These are phyloP conservation scores for Ramalina intermedia DNA, from an alignment of 495 filamentous ascomycete genomes.

Conservation along the genomic window DNA sequence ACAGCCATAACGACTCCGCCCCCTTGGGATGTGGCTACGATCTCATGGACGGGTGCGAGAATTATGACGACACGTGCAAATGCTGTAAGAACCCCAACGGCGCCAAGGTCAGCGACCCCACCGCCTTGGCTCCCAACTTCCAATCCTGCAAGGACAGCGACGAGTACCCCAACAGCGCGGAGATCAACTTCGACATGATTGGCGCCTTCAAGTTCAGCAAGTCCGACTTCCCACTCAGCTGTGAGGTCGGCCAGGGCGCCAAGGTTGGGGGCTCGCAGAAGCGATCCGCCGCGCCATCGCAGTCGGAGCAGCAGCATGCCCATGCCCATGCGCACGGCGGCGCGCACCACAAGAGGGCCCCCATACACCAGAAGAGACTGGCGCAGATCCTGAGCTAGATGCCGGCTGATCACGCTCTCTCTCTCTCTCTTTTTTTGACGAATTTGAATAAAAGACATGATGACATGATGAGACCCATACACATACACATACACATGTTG, in stretches of 20 bases:
- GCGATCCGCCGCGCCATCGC: too few species aligned
- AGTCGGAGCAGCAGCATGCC: too few species aligned
- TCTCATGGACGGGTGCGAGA: neutral
- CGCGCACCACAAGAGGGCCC: too few species aligned
- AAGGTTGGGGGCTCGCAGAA: too few species aligned
- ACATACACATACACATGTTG: too few species aligned
- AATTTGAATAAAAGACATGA: too few species aligned
- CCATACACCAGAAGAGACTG: too few species aligned
- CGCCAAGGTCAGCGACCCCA: neutral
- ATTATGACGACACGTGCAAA: neutral
- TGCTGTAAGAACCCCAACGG: neutral
- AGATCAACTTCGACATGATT: neutral
- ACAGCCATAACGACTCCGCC: neutral
- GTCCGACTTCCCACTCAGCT: neutral
- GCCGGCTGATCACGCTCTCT: too few species aligned
- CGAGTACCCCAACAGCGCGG: neutral
- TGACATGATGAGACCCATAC: too few species aligned
- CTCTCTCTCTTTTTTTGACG: too few species aligned
- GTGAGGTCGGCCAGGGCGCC: conserved; percentile 1
- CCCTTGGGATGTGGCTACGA: conserved; percentile 1
- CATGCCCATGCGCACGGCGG: too few species aligned
- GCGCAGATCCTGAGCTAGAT: too few species aligned
- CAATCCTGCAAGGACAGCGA: neutral
- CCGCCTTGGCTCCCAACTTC: neutral
- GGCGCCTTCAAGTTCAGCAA: neutral